Conservation (phyloP, 306 rosid genomes). For the Coriaria nepalensis region DNA sequence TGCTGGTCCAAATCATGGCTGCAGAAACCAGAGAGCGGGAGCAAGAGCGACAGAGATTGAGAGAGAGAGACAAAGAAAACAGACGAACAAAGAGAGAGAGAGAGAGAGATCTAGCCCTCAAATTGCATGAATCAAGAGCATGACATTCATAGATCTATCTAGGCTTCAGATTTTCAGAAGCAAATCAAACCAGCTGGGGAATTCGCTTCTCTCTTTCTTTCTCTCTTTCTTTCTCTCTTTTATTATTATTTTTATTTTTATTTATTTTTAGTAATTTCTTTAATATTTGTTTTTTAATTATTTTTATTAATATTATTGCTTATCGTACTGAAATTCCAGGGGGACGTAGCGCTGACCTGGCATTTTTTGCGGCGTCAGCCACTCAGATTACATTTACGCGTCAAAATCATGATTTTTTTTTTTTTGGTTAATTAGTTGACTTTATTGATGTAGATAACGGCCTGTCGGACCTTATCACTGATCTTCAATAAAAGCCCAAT, state of each 20-base stretch:
- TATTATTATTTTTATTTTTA: too few relatives aligned
- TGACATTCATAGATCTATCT: background rate
- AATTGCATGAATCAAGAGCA: background rate
- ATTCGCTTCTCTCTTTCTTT: background rate
- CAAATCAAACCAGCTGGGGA: too few relatives aligned
- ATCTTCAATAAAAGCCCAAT: too few relatives aligned
- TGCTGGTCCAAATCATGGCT: constrained; percentile 65
- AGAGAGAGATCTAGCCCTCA: background rate
- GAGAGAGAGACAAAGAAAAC: constrained; percentile 3
- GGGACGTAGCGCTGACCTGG: too few relatives aligned
- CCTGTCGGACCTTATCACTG: too few relatives aligned
- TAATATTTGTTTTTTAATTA: background rate
- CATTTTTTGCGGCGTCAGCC: background rate
- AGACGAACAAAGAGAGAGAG: background rate
- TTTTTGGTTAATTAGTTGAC: too few relatives aligned
- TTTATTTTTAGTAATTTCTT: background rate
- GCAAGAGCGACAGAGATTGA: constrained; percentile 5
- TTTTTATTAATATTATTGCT: background rate
- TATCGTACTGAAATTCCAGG: too few relatives aligned
- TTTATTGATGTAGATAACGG: too few relatives aligned
- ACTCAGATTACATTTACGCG: too few relatives aligned
- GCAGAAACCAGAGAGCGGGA: constrained; percentile 6
- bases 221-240: background rate
- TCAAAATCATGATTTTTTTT: too few relatives aligned
- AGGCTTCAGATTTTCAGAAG: too few relatives aligned